Evolutionary conservation across 2,329 filamentous ascomycete genomes (phyloP).

Genomic region (Epichloe glyceriae): DNA sequence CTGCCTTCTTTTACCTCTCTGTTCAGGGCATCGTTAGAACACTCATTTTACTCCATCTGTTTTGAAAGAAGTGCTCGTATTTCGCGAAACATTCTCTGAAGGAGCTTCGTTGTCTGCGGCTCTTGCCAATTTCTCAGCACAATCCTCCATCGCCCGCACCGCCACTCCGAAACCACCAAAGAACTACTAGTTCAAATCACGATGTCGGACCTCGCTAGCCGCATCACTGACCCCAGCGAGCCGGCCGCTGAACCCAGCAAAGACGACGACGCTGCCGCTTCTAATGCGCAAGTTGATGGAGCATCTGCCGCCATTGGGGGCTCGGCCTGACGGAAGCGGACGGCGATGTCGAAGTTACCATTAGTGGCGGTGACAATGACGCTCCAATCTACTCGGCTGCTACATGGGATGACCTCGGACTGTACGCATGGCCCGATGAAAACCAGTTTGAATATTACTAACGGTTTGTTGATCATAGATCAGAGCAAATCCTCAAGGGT

Average conservation of each 20-base stretch:
- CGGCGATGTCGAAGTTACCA: slow-evolving; percentile 7
- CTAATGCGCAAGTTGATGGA: slow-evolving; percentile 5
- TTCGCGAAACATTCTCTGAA: no score
- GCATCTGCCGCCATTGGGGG: slow-evolving; percentile 6
- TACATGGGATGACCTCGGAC: slow-evolving; percentile 6
- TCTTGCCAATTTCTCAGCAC: no score
- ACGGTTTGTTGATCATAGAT: slow-evolving; percentile 12
- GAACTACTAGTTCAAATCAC: background rate
- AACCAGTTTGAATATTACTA: background rate
- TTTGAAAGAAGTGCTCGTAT: no score
- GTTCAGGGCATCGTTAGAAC: background rate
- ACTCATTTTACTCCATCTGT: no score
- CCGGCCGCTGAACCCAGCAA: background rate
- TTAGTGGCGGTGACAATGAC: slow-evolving; percentile 4
- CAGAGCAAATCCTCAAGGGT: slow-evolving; percentile 55
- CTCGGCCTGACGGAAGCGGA: slow-evolving; percentile 4
- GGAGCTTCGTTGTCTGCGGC: no score
- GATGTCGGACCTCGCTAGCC: slow-evolving; percentile 8
- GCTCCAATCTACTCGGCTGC: slow-evolving; percentile 5
- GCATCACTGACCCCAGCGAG: slow-evolving; percentile 2
- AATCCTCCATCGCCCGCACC: background rate
- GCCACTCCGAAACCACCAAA: background rate
- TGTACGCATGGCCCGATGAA: slow-evolving; percentile 1
- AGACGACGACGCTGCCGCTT: background rate
- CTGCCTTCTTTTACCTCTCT: background rate